phyloP scores from a whole-genome alignment of 169 alveolate species.

The Cryptosporidium viatorum region DNA sequence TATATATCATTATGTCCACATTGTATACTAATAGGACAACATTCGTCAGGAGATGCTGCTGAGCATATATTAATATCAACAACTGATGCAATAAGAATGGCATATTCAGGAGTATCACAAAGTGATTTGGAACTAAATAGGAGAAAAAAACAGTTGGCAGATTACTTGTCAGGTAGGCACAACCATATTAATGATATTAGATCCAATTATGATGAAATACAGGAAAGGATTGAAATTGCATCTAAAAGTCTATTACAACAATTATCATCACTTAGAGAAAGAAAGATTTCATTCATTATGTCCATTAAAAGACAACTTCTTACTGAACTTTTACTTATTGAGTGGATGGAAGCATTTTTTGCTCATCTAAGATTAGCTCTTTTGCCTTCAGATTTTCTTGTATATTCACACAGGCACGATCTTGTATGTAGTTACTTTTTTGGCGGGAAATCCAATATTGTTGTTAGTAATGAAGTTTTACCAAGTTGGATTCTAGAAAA shows the following conservation, averaged over 20 bases:
- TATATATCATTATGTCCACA: constrained; percentile 86
- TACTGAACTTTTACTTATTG: constrained; percentile 84
- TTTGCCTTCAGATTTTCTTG: constrained; percentile 64
- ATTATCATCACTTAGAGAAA: constrained; percentile 80
- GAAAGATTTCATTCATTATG: constrained; percentile 83
- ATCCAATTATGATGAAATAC: constrained; percentile 85
- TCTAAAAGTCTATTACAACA: constrained; percentile 82
- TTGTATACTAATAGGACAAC: constrained; percentile 87
- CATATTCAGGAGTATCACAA: constrained; percentile 84
- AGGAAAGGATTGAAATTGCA: constrained; percentile 85
- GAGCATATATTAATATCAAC: constrained; percentile 90
- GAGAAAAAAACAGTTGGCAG: constrained; percentile 80
- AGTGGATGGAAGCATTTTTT: constrained; percentile 87
- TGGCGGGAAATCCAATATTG: constrained; percentile 66
- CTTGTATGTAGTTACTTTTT: constrained; percentile 64
- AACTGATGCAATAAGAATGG: constrained; percentile 87
- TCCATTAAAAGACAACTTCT: constrained; percentile 86
- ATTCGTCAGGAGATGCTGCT: constrained; percentile 86
- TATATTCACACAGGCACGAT: constrained; percentile 74
- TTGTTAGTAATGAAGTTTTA: constrained; percentile 40
- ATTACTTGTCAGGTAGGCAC: constrained; percentile 84
- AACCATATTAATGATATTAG: constrained; percentile 84
- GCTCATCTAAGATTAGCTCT: constrained; percentile 71
- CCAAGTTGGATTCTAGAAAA: constrained; percentile 66
- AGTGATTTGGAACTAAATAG: constrained; percentile 80